Evolutionary conservation across 225 moss, liverwort and hornwort species (phyloP).

Genomic region (Polytrichum commune): DNA sequence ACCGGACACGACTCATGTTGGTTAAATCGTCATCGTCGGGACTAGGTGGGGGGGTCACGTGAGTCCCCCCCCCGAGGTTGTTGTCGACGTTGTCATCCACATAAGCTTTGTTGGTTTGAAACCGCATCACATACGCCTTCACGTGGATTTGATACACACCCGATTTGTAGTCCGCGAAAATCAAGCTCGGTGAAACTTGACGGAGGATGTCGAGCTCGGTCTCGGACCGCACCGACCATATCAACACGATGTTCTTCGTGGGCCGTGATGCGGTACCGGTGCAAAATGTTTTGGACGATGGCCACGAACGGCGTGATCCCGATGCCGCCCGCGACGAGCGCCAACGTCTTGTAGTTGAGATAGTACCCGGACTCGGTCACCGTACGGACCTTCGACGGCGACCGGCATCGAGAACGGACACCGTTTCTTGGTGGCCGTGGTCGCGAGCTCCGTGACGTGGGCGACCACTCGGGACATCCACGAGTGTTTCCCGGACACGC

Average conservation of each 20-base stretch:
- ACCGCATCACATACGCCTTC: constrained; percentile 1
- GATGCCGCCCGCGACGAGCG: constrained; percentile 3
- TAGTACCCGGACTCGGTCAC: background rate
- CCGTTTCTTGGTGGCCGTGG: background rate
- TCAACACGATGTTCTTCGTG: constrained; percentile 7
- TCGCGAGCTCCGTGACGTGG: background rate
- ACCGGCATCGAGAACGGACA: background rate
- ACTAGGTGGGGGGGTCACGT: too few species aligned
- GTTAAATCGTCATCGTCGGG: background rate
- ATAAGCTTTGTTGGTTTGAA: fast-evolving
- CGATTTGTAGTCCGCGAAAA: background rate
- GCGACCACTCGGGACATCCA: constrained; percentile 1
- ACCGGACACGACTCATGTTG: background rate
- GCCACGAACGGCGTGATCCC: constrained; percentile 40
- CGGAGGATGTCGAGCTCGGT: background rate
- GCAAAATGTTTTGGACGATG: constrained; percentile 28
- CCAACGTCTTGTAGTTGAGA: background rate
- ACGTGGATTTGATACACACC: background rate
- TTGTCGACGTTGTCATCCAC: too few species aligned
- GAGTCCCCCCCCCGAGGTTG: too few species aligned
- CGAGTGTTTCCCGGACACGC: background rate
- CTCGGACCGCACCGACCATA: constrained; percentile 9
- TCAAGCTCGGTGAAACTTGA: constrained; percentile 1
- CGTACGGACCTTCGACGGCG: constrained; percentile 4
- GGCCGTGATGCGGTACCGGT: constrained; percentile 13